Evolutionary conservation across 2,329 filamentous ascomycete species (phyloP).

Genomic region (Sporothrix euskadiensis): DNA sequence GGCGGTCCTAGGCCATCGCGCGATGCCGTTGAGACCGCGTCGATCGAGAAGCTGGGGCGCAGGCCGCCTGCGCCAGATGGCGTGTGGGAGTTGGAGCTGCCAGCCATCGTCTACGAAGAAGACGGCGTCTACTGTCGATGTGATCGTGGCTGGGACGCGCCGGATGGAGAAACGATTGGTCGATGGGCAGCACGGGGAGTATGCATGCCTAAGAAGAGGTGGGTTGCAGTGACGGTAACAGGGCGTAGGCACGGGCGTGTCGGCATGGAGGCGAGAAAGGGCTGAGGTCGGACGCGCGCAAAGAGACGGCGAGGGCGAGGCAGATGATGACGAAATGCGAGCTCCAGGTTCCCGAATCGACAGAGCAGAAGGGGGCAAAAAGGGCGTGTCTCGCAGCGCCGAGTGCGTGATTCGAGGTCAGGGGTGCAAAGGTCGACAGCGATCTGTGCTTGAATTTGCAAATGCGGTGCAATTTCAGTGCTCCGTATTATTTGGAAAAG

Average conservation of each 20-base stretch:
- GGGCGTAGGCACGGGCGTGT: neutral
- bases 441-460: neutral
- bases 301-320: neutral
- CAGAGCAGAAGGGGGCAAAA: neutral
- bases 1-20: conserved; percentile 12
- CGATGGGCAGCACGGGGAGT: neutral
- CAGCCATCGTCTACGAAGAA: conserved; percentile 18
- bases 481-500: neutral
- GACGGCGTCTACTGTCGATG: neutral
- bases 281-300: neutral
- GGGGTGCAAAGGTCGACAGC: neutral
- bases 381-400: neutral
- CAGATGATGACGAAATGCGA: neutral
- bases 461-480: neutral
- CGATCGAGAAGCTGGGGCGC: conserved; percentile 46
- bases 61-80: conserved; percentile 50
- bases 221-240: neutral
- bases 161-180: neutral
- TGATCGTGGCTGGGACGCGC: neutral
- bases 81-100: conserved; percentile 37
- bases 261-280: too few species aligned
- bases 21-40: conserved; percentile 16
- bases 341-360: neutral
- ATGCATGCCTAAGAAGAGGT: neutral
- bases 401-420: neutral